These are phyloP conservation scores for Vanrija humicola DNA, from an alignment of 1,284 basidiomycete genomes.

Conservation along the genomic window DNA sequence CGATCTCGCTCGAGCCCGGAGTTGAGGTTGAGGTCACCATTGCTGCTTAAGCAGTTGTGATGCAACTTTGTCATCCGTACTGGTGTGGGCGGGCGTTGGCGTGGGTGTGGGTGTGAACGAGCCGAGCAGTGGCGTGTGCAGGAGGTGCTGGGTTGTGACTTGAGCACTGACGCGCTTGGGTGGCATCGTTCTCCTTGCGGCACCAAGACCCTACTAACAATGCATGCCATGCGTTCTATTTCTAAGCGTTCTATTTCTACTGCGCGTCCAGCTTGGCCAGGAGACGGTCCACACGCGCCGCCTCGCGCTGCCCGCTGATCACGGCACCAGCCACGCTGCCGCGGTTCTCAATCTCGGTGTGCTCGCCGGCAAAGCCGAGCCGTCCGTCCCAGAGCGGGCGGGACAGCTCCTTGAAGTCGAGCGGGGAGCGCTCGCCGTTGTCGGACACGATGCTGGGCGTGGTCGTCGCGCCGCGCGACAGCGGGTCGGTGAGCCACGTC, in stretches of 20 bases:
- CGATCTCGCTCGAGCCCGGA: constrained; percentile 97
- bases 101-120: background rate
- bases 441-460: constrained; percentile 49
- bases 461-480: constrained; percentile 53
- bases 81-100: background rate
- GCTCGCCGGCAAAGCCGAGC: constrained; percentile 55
- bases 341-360: constrained; percentile 53
- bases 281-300: constrained; percentile 39
- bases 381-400: constrained; percentile 50
- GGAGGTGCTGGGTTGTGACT: background rate
- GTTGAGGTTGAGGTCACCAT: constrained; percentile 99
- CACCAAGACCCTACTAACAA: too few relatives aligned
- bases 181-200: too few relatives aligned
- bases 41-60: constrained; percentile 52
- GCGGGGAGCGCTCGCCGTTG: constrained; percentile 45
- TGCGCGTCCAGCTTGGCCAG: constrained; percentile 13
- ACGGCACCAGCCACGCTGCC: constrained; percentile 52
- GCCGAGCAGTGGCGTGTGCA: background rate
- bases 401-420: constrained; percentile 52
- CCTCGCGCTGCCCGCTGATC: constrained; percentile 50
- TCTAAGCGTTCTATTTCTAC: background rate
- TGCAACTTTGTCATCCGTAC: background rate
- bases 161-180: too few relatives aligned
- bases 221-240: background rate
- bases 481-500: constrained; percentile 51